These are phyloP conservation scores for Ogataea ganodermae DNA, from an alignment of 805 yeast genomes.

Conservation along the genomic window DNA sequence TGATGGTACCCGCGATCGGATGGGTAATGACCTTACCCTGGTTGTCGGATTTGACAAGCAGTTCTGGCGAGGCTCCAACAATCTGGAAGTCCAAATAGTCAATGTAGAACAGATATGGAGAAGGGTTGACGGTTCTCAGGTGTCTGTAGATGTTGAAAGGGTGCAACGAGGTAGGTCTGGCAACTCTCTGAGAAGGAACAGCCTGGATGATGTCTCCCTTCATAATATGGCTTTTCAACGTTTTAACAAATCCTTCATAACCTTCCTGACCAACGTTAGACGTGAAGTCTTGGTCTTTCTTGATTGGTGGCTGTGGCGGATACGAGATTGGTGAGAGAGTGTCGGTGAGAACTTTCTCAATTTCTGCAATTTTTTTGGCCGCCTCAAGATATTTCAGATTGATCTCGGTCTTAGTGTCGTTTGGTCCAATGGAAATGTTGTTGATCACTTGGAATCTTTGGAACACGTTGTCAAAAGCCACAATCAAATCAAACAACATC, in stretches of 20 bases:
- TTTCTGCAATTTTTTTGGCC: conserved; percentile 54
- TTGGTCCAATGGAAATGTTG: conserved; percentile 57
- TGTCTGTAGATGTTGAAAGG: conserved; percentile 97
- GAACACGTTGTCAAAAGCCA: conserved; percentile 92
- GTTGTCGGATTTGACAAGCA: conserved; percentile 77
- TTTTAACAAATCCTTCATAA: conserved; percentile 78
- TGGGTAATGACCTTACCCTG: conserved; percentile 82
- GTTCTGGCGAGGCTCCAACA: conserved; percentile 97
- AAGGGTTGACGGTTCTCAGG: conserved; percentile 92
- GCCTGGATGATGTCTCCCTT: conserved; percentile 96
- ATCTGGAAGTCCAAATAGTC: conserved; percentile 91
- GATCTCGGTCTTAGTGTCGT: conserved; percentile 35
- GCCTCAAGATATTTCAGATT: conserved; percentile 55
- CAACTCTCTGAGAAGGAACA: conserved; percentile 96
- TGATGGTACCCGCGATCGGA: conserved; percentile 97
- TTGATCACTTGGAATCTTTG: conserved; percentile 90
- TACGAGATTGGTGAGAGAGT: conserved; percentile 47
- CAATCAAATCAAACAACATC: conserved; percentile 87
- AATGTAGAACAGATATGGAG: conserved; percentile 93
- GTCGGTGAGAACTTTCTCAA: conserved; percentile 51
- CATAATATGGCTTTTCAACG: conserved; percentile 76
- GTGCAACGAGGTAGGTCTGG: conserved; percentile 91
- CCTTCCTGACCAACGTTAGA: conserved; percentile 95
- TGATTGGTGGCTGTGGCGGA: conserved; percentile 78
- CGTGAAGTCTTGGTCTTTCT: conserved; percentile 64